Percentiles rank a stretch among this genome's conserved stretches.
Conservation (phyloP, 2,329 filamentous ascomycete genomes). For the Neonectria coccinea region DNA sequence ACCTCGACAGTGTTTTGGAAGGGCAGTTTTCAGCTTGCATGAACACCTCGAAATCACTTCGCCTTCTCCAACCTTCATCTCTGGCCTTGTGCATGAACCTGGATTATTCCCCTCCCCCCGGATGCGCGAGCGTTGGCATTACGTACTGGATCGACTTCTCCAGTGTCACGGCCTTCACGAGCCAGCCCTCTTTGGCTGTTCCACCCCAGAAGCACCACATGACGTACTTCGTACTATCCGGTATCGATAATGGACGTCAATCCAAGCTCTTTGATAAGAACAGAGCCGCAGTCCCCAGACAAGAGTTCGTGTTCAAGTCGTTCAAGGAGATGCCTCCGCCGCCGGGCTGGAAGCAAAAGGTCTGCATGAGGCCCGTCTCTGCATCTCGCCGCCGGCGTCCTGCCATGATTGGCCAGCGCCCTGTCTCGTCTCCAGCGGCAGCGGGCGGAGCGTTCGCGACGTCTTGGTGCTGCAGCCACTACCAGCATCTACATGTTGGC, state of each 20-base stretch:
- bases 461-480: neutral
- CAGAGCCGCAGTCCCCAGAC: constrained; percentile 7
- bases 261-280: constrained; percentile 11
- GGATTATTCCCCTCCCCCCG: neutral
- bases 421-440: neutral
- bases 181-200: neutral
- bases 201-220: neutral
- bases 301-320: neutral
- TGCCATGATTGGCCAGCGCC: constrained; percentile 8
- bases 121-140: constrained; percentile 11
- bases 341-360: constrained; percentile 2
- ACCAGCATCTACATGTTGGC: constrained; percentile 7
- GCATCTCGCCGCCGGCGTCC: constrained; percentile 14
- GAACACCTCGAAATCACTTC: neutral
- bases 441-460: no score
- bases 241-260: neutral
- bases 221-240: neutral
- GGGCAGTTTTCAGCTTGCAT: neutral
- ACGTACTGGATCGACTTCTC: constrained; percentile 8
- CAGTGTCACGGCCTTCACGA: neutral
- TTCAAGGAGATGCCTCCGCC: constrained; percentile 5
- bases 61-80: neutral
- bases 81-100: constrained; percentile 2
- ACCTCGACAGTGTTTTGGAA: neutral
- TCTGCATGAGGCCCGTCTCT: neutral